Percentiles rank a stretch among this genome's conserved stretches.
phyloP scores from a whole-genome alignment of 2,329 filamentous ascomycete species.

The Clonostachys sp. region DNA sequence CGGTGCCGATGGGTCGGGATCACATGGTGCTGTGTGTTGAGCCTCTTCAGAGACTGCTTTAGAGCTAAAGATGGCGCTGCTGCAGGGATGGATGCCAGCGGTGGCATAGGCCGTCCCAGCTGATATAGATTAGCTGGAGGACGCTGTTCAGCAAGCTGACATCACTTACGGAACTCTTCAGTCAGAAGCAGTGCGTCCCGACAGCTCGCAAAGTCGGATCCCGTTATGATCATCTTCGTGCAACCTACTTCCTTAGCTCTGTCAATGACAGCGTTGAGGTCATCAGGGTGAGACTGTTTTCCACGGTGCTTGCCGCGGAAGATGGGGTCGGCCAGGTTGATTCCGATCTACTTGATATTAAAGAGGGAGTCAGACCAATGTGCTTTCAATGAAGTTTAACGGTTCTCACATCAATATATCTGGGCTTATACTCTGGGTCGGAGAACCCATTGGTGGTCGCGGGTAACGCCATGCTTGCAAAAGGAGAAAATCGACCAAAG shows the following conservation, averaged over 20 bases:
- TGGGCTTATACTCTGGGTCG: conserved; percentile 24
- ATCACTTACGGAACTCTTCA: conserved; percentile 62
- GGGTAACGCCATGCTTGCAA: too few species aligned
- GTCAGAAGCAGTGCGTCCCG: conserved; percentile 70
- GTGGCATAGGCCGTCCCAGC: conserved; percentile 84
- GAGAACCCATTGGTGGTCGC: too few species aligned
- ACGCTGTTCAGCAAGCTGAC: conserved; percentile 3
- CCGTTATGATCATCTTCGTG: conserved; percentile 87
- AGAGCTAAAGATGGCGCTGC: conserved; percentile 71
- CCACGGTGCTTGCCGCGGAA: conserved; percentile 83
- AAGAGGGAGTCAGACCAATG: conserved; percentile 2
- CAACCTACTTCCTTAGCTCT: conserved; percentile 77
- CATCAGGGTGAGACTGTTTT: conserved; percentile 68
- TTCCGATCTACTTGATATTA: conserved; percentile 63
- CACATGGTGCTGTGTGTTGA: conserved; percentile 46
- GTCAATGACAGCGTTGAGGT: conserved; percentile 72
- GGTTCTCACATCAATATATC: conserved; percentile 57
- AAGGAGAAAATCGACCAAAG: too few species aligned
- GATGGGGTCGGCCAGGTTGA: conserved; percentile 92
- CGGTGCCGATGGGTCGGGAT: conserved; percentile 42
- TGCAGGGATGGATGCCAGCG: conserved; percentile 91
- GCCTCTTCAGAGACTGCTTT: conserved; percentile 23
- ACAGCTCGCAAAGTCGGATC: conserved; percentile 79
- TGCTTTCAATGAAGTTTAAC: too few species aligned
- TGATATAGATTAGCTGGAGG: conserved; percentile 22